Percentiles rank a stretch among this genome's conserved stretches.
Conservation (phyloP, 139 green algal genomes). For the Coelastrella sp. region DNA sequence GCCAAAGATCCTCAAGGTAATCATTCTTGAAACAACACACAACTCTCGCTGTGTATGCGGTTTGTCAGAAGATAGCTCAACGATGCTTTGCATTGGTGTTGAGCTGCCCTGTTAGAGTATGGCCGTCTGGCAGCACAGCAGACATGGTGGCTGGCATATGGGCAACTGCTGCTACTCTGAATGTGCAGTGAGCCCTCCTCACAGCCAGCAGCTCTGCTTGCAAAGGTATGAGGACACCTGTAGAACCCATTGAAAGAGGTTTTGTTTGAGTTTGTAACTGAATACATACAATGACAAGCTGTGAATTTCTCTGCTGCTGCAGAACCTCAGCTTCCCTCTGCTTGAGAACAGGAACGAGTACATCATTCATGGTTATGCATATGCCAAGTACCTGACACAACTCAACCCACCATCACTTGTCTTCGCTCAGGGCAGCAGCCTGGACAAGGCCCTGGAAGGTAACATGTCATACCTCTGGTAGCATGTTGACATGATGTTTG, state of each 20-base stretch:
- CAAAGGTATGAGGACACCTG: no score
- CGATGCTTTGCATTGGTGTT: neutral
- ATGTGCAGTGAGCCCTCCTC: no score
- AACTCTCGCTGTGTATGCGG: neutral
- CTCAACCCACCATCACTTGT: constrained; percentile 49
- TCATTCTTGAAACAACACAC: neutral
- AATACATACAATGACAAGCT: no score
- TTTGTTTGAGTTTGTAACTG: neutral
- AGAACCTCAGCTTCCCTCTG: constrained; percentile 65
- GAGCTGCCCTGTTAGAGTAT: no score
- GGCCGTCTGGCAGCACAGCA: no score
- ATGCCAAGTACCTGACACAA: constrained; percentile 70
- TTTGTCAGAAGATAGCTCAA: neutral
- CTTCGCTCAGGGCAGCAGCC: constrained; percentile 40
- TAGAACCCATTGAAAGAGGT: neutral
- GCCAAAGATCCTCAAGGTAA: constrained; percentile 40
- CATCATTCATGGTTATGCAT: constrained; percentile 77
- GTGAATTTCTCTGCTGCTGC: neutral
- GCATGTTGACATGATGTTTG: neutral
- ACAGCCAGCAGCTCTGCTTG: no score
- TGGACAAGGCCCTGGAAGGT: constrained; percentile 67
- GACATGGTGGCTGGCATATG: no score
- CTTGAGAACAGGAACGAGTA: constrained; percentile 69
- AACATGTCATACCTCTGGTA: neutral
- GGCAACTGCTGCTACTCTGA: no score